Conservation (phyloP, 345 rosid species). For the Citrus reticulata region DNA sequence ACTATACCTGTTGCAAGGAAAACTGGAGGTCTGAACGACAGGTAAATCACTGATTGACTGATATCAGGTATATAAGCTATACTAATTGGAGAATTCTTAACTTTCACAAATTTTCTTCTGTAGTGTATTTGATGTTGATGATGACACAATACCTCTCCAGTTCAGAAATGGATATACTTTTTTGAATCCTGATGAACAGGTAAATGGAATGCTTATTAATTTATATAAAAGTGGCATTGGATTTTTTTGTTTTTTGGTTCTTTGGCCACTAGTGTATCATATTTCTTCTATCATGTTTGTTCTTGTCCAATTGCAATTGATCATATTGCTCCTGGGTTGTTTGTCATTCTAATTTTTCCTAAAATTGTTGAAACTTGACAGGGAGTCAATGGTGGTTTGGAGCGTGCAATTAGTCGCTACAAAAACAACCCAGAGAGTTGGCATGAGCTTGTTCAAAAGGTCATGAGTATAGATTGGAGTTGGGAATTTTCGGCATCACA, state of each 20-base stretch:
- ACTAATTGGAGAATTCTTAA: slow-evolving; percentile 6
- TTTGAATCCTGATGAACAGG: slow-evolving; percentile 75
- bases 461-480: slow-evolving; percentile 79
- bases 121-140: slow-evolving; percentile 86
- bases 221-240: not conserved
- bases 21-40: slow-evolving; percentile 94
- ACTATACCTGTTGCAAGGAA: slow-evolving; percentile 80
- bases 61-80: slow-evolving; percentile 1
- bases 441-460: slow-evolving; percentile 66
- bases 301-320: not conserved
- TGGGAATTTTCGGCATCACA: slow-evolving; percentile 81
- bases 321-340: not conserved
- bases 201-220: slow-evolving; percentile 8
- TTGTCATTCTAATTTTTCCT: not conserved
- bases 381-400: slow-evolving; percentile 67
- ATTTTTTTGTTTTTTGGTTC: not conserved
- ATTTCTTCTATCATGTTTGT: not conserved
- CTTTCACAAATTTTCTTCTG: slow-evolving; percentile 6
- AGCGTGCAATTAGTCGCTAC: slow-evolving; percentile 65
- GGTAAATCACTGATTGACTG: slow-evolving; percentile 36
- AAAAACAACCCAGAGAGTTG: slow-evolving; percentile 47
- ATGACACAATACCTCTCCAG: slow-evolving; percentile 64
- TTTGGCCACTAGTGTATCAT: not conserved
- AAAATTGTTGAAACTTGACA: slow-evolving; percentile 16
- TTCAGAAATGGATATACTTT: slow-evolving; percentile 78